phyloP scores from a whole-genome alignment of 2,329 filamentous ascomycete genomes.

The Fonsecaea pugnacius region DNA sequence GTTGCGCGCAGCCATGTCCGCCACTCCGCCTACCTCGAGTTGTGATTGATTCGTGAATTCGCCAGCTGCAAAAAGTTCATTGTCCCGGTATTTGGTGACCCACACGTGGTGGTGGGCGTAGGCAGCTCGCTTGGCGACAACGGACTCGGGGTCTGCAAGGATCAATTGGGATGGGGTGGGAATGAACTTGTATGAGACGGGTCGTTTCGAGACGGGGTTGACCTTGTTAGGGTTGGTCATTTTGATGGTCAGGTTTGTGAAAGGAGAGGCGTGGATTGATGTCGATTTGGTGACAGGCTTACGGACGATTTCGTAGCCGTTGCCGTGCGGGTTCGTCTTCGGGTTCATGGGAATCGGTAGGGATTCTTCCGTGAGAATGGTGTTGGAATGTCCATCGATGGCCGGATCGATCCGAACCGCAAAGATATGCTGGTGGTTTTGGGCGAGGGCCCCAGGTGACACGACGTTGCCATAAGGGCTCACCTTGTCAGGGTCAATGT shows the following conservation, averaged over 20 bases:
- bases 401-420: constrained; percentile 68
- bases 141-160: constrained; percentile 50
- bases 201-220: constrained; percentile 50
- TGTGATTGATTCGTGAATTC: constrained; percentile 54
- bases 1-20: constrained; percentile 49
- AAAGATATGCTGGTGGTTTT: constrained; percentile 74
- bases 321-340: constrained; percentile 64
- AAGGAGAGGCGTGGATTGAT: constrained; percentile 59
- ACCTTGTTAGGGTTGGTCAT: constrained; percentile 52
- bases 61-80: constrained; percentile 56
- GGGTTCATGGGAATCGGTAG: constrained; percentile 56
- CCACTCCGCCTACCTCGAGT: constrained; percentile 49
- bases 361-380: constrained; percentile 60
- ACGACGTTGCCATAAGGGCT: constrained; percentile 66
- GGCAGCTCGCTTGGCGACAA: constrained; percentile 51
- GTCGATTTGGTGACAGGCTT: constrained; percentile 52
- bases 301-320: constrained; percentile 63
- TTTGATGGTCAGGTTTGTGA: constrained; percentile 52
- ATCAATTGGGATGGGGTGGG: constrained; percentile 54
- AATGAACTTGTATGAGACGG: constrained; percentile 54
- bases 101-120: constrained; percentile 58
- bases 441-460: constrained; percentile 65
- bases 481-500: constrained; percentile 62
- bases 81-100: constrained; percentile 56
- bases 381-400: constrained; percentile 61